phyloP scores from a whole-genome alignment of 495 filamentous ascomycete species.

The Annulohypoxylon nitens region DNA sequence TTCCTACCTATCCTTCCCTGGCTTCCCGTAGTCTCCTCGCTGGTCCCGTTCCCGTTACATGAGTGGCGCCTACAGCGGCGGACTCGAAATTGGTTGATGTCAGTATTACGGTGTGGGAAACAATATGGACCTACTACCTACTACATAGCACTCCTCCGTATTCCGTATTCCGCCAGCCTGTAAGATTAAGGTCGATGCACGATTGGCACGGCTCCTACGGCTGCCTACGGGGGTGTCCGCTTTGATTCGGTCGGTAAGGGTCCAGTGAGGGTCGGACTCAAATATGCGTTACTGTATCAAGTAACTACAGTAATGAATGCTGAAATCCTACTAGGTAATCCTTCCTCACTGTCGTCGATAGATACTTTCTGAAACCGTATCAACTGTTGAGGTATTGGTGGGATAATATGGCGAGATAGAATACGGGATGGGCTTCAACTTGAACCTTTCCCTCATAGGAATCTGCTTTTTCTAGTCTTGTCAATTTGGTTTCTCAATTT shows the following conservation, averaged over 20 bases:
- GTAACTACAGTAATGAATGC: conserved; percentile 41
- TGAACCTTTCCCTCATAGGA: conserved; percentile 17
- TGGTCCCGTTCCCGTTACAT: conserved; percentile 32
- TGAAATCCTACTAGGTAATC: conserved; percentile 16
- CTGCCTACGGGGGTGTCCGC: conserved; percentile 32
- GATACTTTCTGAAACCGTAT: conserved; percentile 31
- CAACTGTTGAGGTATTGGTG: conserved; percentile 30
- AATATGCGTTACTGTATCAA: conserved; percentile 35
- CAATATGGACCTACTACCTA: conserved; percentile 13
- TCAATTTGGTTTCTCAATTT: conserved; percentile 32
- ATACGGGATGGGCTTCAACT: conserved; percentile 7
- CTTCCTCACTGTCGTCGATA: not conserved
- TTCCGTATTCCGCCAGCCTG: conserved; percentile 41
- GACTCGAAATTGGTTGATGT: conserved; percentile 41
- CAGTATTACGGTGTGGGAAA: conserved; percentile 45
- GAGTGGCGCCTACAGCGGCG: conserved; percentile 46
- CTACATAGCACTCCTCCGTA: conserved; percentile 15
- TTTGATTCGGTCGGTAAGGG: conserved; percentile 22
- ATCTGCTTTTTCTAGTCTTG: conserved; percentile 11
- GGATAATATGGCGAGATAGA: not conserved
- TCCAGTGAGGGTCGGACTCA: conserved; percentile 19
- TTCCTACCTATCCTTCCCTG: conserved; percentile 1
- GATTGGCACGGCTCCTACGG: conserved; percentile 22
- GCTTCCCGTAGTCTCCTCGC: conserved; percentile 2
- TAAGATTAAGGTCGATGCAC: conserved; percentile 27